Evolutionary conservation across 768 basidiomycete species (phyloP).

Genomic region (Boletus patriciae): DNA sequence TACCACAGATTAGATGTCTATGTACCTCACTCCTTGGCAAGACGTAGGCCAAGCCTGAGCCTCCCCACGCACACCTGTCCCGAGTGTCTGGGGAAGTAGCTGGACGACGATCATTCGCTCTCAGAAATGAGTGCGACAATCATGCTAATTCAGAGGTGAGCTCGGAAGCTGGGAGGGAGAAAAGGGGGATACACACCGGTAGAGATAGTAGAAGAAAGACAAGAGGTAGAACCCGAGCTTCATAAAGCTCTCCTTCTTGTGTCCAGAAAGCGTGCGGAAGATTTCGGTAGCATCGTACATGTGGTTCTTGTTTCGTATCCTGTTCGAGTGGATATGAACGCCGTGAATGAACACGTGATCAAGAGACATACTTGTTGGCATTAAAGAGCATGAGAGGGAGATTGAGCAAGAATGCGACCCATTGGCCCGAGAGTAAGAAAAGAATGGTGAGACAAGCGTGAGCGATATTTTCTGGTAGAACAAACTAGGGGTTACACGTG

Average conservation of each 20-base stretch:
- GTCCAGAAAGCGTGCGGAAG: slow-evolving; percentile 87
- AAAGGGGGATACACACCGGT: slow-evolving; percentile 56
- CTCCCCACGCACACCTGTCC: neutral
- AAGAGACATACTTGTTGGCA: slow-evolving; percentile 79
- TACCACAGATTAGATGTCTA: slow-evolving; percentile 21
- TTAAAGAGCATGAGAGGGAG: slow-evolving; percentile 87
- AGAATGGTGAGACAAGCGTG: slow-evolving; percentile 89
- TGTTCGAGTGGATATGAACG: slow-evolving; percentile 30
- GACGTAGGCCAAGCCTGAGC: slow-evolving; percentile 5
- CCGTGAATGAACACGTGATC: neutral
- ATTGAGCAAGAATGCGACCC: slow-evolving; percentile 90
- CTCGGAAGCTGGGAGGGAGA: neutral
- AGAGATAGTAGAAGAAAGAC: slow-evolving; percentile 91
- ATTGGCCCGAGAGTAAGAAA: slow-evolving; percentile 96
- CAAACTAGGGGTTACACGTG: slow-evolving; percentile 61
- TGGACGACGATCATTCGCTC: slow-evolving; percentile 47
- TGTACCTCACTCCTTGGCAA: slow-evolving; percentile 10
- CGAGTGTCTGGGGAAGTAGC: neutral
- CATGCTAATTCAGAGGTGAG: slow-evolving; percentile 54
- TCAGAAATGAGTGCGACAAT: slow-evolving; percentile 84
- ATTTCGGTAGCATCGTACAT: slow-evolving; percentile 99
- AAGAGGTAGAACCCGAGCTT: slow-evolving; percentile 93
- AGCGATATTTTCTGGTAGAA: slow-evolving; percentile 92
- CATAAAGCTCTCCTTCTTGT: slow-evolving; percentile 96
- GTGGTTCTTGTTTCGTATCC: slow-evolving; percentile 90